phyloP scores from a whole-genome alignment of 2,329 filamentous ascomycete species.

The Fusarium lyarnte region DNA sequence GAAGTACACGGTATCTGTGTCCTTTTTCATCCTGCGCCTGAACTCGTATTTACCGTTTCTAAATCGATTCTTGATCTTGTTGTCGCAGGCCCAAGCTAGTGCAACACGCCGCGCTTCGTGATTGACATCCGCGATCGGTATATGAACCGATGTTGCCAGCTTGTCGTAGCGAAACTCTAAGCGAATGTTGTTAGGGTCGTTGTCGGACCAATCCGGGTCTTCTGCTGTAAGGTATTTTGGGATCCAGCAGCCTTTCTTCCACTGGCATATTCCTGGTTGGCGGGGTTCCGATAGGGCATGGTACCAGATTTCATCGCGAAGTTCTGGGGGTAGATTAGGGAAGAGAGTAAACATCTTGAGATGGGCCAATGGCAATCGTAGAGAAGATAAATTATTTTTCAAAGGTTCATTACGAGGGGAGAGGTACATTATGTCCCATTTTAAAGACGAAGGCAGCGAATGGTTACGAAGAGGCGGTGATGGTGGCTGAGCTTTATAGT shows the following conservation, averaged over 20 bases:
- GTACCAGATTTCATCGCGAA: conserved; percentile 21
- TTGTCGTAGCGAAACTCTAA: conserved; percentile 9
- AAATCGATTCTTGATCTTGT: neutral
- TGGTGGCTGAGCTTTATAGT: neutral
- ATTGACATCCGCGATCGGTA: conserved; percentile 2
- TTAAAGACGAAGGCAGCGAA: neutral
- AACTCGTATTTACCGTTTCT: neutral
- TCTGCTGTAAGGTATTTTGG: neutral
- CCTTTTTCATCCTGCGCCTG: conserved; percentile 1
- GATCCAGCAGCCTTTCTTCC: conserved; percentile 8
- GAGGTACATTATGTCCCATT: neutral
- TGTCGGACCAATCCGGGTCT: neutral
- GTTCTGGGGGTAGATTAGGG: neutral
- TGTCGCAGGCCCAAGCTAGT: neutral
- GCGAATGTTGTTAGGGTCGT: neutral
- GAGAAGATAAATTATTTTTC: rapidly evolving
- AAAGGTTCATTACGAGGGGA: rapidly evolving
- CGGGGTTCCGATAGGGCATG: neutral
- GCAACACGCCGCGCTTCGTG: conserved; percentile 2
- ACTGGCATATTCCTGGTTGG: neutral
- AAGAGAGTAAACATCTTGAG: conserved; percentile 5
- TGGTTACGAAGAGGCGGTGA: neutral
- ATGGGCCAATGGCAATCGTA: rapidly evolving
- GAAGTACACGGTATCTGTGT: conserved; percentile 12
- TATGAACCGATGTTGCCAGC: neutral